Evolutionary conservation across 345 rosid species (phyloP).

Genomic region (Gossypium australe): DNA sequence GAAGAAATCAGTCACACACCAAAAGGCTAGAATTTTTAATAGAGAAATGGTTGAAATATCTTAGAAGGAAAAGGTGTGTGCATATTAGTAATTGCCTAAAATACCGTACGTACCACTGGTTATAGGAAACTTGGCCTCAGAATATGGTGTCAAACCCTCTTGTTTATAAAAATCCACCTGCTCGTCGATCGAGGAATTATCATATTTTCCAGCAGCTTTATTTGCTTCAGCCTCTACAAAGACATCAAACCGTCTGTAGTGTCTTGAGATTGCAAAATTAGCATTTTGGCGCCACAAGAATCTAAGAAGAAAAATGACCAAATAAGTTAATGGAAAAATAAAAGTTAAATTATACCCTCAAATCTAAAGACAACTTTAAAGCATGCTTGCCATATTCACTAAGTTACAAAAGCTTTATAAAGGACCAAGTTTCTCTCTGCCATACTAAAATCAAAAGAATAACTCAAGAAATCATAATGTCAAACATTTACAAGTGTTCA

Average conservation of each 20-base stretch:
- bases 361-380: not conserved
- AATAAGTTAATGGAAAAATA: not conserved
- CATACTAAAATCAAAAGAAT: not conserved
- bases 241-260: conserved; percentile 82
- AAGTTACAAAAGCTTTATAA: not conserved
- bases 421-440: not conserved
- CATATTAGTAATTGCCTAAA: not conserved
- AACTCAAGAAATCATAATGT: not conserved
- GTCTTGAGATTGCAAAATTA: conserved; percentile 76
- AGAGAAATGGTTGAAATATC: not conserved
- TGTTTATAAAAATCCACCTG: conserved; percentile 68
- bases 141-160: conserved; percentile 80
- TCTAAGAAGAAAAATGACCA: conserved; percentile 32
- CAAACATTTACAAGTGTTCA: not conserved
- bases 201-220: conserved; percentile 81
- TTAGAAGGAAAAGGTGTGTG: not conserved
- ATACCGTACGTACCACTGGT: conserved; percentile 60
- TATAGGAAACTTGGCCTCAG: conserved; percentile 74
- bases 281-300: conserved; percentile 78
- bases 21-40: not conserved
- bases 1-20: conserved; percentile 19
- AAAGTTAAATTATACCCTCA: conserved; percentile 3
- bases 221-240: conserved; percentile 90
- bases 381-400: not conserved
- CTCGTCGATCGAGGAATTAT: conserved; percentile 69